Evolutionary conservation across 1,139 yeast genomes (phyloP), one percentile per base, ranked within the genome.

Genomic region (Nadsonia commutata): DNA sequence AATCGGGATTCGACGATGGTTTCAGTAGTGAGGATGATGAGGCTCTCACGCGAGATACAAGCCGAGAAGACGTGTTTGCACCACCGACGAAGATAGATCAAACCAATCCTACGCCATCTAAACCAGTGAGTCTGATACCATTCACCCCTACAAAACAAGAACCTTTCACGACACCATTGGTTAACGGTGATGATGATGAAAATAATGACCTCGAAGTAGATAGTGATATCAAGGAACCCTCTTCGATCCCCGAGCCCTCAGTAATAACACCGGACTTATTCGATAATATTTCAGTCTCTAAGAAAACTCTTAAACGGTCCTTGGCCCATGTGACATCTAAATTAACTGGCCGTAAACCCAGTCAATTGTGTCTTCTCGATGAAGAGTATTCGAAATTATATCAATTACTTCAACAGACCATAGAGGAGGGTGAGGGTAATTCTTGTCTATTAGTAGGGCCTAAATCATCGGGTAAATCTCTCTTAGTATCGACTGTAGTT

Each of bases 361-460:
- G 60, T 3, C 39, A 36, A 19, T 31, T 49, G 31, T 33, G 42
- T 16, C 38, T 56, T 3, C 53, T 61, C 11, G 63, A 59, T 4
- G 39, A 38, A 1, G 58, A 56, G 36, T 46, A 43, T 50, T 42
- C 62, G 2, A 80, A 79, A 47, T 57, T 86, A 1, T 72, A 71
- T 48, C 63, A 66, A 13, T 59, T 82, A 51, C 58, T 88, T 46
- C 76, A 75, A 46, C 78, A 78, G 49, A 80, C 95, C 0, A 69
- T 88, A 0, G 62, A 66, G 17, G 76, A 75, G 49, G 72, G 74
- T 36, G 94, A 85, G 51, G 90, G 95, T 3, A 86, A 83, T 56
- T 86, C 96, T 1, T 75, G 80, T 8, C 64, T 88, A 9, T 48
- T 90, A 1, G 70, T 85, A 40, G 98, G 98, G 0, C 88, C 95